These are phyloP conservation scores for Stemphylium lycopersici DNA, from an alignment of 2,329 filamentous ascomycete species.

Conservation along the genomic window DNA sequence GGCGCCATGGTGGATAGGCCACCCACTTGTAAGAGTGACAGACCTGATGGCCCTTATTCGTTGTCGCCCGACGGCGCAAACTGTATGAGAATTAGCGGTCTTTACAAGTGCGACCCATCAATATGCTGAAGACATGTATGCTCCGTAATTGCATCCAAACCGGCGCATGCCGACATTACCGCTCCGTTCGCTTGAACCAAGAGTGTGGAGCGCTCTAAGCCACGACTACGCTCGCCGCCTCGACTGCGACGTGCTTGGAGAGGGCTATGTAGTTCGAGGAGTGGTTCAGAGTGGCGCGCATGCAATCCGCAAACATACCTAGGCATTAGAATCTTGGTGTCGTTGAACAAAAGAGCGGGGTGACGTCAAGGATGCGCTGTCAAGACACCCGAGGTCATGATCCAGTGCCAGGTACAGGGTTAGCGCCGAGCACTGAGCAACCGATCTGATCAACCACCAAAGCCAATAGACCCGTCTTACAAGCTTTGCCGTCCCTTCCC, in stretches of 20 bases:
- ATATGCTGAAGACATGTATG: neutral
- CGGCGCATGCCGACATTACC: neutral
- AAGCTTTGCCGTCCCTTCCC: slow-evolving; percentile 5
- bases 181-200: neutral
- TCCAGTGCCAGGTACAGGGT: neutral
- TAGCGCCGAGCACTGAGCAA: slow-evolving; percentile 5
- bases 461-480: neutral
- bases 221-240: too few relatives aligned
- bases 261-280: neutral
- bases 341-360: slow-evolving; percentile 1
- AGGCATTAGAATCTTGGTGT: neutral
- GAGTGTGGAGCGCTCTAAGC: too few relatives aligned
- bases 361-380: slow-evolving; percentile 12
- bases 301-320: neutral
- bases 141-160: neutral
- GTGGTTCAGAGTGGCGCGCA: neutral
- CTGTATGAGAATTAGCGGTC: neutral
- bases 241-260: neutral
- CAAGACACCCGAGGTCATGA: neutral
- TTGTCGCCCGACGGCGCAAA: too few relatives aligned
- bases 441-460: neutral
- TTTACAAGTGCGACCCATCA: neutral
- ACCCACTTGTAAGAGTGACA: neutral
- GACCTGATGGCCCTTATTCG: too few relatives aligned
- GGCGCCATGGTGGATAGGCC: neutral